Evolutionary conservation across 805 yeast genomes (phyloP), one percentile per base, ranked within the genome.

Genomic region (Saccharomycopsis sp.): DNA sequence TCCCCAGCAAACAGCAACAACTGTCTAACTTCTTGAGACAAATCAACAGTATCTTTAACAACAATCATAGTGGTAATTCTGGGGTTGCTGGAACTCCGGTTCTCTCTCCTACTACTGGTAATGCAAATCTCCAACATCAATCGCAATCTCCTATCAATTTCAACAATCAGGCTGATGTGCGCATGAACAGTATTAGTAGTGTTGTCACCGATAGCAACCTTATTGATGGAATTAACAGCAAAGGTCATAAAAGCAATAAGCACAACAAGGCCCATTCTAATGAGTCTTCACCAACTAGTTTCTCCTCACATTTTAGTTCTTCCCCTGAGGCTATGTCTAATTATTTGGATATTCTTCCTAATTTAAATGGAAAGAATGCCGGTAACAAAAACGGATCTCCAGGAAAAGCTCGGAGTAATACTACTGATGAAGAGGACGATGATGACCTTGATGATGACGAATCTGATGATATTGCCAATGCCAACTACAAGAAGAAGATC

Each of bases 221-320:
- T 17, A 20, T 38, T 51, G 52, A 23, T 7, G 29, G 41, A 15
- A 2, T 9, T 17, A 3, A 23, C 15, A 24, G 23, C 15, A 24
- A 5, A n/a, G 41, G 23, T 44, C 17, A 20, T 17, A 7, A 14
- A 25, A 15, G 38, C 20, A 20, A 15, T 3, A 34, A 29, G 12
- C 5, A 23, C 23, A 29, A 19, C 20, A 15, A 57, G 19, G 17
- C 34, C 24, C 17, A 14, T 25, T 15, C 53, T 17, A 53, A 51
- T 34, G 47, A 47, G 8, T 38, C 54, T 17, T 53, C 56, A 15
- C 52, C 58, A 12, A 53, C 52, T 15, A 56, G 58, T 24, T 57
- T 52, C 3, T 49, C 60, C 3, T 57, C 60, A 7, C 34, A 49
- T 19, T 22, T 23, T 14, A 38, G 58, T 55, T 55, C 58, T 25